Evolutionary conservation across 2,329 filamentous ascomycete species (phyloP), one percentile per base, ranked within the genome.

Genomic region (Sclerotinia subarctica): DNA sequence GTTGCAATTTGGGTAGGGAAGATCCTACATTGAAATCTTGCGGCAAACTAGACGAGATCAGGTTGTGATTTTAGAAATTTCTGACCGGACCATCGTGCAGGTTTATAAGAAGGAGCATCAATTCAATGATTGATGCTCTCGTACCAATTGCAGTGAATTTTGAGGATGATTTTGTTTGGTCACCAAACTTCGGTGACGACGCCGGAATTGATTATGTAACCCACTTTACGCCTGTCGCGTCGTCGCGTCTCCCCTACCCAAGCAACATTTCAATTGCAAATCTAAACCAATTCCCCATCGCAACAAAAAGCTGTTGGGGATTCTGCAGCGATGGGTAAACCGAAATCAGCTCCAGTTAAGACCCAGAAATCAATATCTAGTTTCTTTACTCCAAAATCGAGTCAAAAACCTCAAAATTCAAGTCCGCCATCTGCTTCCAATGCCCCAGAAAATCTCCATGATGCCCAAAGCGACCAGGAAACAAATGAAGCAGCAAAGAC

Each of bases 351-450:
- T 26, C 57, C 73, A 71, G 60, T 21, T 51, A 74, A 75, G 68
- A 91, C 90, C 74, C 92, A 97, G 76, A 86, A 90, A 72, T 92
- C 92, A 0, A 89, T 97, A 70, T 95, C 92, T 3, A 94, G 88
- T 76, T 96, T 96, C 80, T 96, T 96, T 77, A 86, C 88, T 0
- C 87, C 87, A 19, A 89, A 64, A 76, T 78, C 65, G n/a, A 64
- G 49, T 32, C 63, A 57, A 49, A 52, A 57, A 46, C 58, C 66
- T n/a, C 60, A 64, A 56, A 32, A 46, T 67, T 73, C 76, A 70
- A 78, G 79, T 67, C 73, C 78, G 74, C 73, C 64, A 70, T 56
- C 57, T 68, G 72, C 74, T 57, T 49, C 71, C 64, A 57, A 70
- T 32, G 62, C 47, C 6, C 19, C 66, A 6, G 69, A 64, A 42